Evolutionary conservation across 1,139 yeast genomes (phyloP), one percentile per base, ranked within the genome.

Genomic region (Pichia sp.): DNA sequence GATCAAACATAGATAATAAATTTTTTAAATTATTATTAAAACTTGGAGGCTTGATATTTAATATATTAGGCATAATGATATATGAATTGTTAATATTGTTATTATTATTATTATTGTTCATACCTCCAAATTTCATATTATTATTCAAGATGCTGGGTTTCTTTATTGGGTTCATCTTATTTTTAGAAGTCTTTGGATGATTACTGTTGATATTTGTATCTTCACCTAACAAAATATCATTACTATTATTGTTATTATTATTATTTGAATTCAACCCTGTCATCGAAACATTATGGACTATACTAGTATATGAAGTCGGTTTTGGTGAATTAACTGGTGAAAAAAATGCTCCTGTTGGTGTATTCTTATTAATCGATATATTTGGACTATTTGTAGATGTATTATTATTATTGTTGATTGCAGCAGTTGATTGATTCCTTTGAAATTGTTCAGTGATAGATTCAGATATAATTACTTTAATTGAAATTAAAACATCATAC

Each of bases 401-500:
- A n/a, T 28, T 10, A n/a, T 25, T 34, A n/a, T 24, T 27, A 2
- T 7, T 10, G 10, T 27, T 27, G 39, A n/a, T 16, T 16, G 6
- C 20, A 8, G 28, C 10, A 11, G 16, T 22, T 4, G 30, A 26
- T 30, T 33, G 42, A 25, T 27, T 45, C 9, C 43, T 43, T 35
- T 43, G 49, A 12, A 33, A 40, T 37, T 47, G 52, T 37, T 48
- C 39, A 8, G 52, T 49, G 4, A 53, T 41, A 1, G 48, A 39
- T 45, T 62, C 67, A 1, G 65, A 58, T 4, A 62, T 57, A 33
- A 55, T 53, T 23, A 57, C 48, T 56, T 80, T 81, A 55, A 82
- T 65, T 3, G 85, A 73, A 3, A 80, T 64, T 35, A 82, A 62
- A 38, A 82, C 68, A 58, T 84, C 92, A 55, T 80, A 81, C 2